A percentile compares a stretch with the other conserved stretches of the same genome.
Evolutionary conservation across 1,284 basidiomycete species (phyloP).

Genomic region (Ganoderma sinense): DNA sequence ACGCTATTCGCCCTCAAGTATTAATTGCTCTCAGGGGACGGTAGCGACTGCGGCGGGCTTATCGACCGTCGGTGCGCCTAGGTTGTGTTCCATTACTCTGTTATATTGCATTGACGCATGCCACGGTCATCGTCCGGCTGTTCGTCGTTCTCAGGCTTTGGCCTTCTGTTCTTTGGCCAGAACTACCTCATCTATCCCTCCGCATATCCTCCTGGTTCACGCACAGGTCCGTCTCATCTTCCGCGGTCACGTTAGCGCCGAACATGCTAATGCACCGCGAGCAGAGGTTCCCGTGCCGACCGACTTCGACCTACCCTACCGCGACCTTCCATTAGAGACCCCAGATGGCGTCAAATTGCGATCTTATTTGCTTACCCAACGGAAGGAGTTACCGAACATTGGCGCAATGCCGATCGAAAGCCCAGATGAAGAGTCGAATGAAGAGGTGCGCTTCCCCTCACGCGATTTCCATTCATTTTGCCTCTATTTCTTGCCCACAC

Average conservation of each 20-base stretch:
- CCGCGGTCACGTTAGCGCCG: not conserved
- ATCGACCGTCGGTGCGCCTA: constrained; percentile 65
- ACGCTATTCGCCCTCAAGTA: not conserved
- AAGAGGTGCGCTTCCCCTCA: constrained; percentile 29
- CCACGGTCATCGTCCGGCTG: constrained; percentile 9
- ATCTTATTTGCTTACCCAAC: constrained; percentile 67
- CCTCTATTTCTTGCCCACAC: too few species aligned
- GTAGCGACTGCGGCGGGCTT: constrained; percentile 72
- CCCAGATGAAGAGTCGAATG: constrained; percentile 29
- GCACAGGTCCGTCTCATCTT: constrained; percentile 57
- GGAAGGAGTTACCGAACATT: constrained; percentile 40
- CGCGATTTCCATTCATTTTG: not conserved
- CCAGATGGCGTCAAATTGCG: constrained; percentile 67
- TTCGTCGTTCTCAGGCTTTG: constrained; percentile 56
- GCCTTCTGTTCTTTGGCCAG: constrained; percentile 86
- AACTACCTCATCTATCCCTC: constrained; percentile 91
- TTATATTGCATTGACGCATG: constrained; percentile 9
- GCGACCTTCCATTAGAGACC: constrained; percentile 74
- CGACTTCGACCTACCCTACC: constrained; percentile 76
- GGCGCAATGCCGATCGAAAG: constrained; percentile 22
- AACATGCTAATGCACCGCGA: constrained; percentile 3
- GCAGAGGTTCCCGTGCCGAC: constrained; percentile 77
- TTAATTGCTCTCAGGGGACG: constrained; percentile 57
- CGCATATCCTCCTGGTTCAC: constrained; percentile 85
- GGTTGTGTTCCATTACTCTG: constrained; percentile 7